phyloP scores from a whole-genome alignment of 306 rosid species.

The Castanopsis chinensis region DNA sequence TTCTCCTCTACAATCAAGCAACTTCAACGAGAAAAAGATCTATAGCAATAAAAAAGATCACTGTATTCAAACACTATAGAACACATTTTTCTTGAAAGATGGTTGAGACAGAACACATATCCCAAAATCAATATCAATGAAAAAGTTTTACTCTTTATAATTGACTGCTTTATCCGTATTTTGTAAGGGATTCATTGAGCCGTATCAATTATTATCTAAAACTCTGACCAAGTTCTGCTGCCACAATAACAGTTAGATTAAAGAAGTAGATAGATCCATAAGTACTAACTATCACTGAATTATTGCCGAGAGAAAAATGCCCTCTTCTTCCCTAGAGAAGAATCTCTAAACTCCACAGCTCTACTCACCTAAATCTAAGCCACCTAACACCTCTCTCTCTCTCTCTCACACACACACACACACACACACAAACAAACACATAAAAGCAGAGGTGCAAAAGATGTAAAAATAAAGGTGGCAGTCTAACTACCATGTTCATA shows the following conservation, averaged over 20 bases:
- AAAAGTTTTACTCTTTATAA: constrained; percentile 4
- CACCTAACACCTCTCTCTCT: constrained; percentile 30
- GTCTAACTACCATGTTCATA: constrained; percentile 62
- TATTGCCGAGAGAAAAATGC: constrained; percentile 38
- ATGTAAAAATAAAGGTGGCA: constrained; percentile 53
- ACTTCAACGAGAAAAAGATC: neutral
- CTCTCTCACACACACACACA: constrained; percentile 6
- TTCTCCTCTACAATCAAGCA: neutral
- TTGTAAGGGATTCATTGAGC: constrained; percentile 30
- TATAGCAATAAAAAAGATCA: neutral
- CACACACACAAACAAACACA: constrained; percentile 12
- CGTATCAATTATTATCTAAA: constrained; percentile 32
- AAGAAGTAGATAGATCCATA: constrained; percentile 38
- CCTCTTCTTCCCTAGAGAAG: constrained; percentile 44
- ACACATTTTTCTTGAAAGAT: neutral
- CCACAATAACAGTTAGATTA: constrained; percentile 46
- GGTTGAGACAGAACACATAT: constrained; percentile 14
- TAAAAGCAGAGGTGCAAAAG: constrained; percentile 54
- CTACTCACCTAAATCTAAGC: constrained; percentile 35
- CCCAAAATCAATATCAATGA: constrained; percentile 12
- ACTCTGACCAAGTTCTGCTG: constrained; percentile 46
- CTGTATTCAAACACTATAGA: neutral
- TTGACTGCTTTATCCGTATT: constrained; percentile 25
- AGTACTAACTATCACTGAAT: constrained; percentile 50
- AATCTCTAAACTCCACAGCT: constrained; percentile 35